These are phyloP conservation scores for Dendrocalamus sinicus DNA, from an alignment of 176 grass and related monocot genomes.

Conservation along the genomic window DNA sequence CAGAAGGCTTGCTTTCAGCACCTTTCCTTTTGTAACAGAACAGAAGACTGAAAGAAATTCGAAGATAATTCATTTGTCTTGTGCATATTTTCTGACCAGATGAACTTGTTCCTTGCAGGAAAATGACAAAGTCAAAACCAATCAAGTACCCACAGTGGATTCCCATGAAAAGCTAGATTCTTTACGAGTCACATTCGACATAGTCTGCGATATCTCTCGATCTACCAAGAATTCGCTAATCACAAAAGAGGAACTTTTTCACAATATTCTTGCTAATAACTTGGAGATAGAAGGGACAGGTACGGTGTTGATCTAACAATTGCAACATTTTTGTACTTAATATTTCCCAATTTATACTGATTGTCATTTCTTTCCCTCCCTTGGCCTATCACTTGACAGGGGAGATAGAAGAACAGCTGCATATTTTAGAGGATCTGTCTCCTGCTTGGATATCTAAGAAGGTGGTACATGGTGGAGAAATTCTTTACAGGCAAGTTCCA, in stretches of 20 bases:
- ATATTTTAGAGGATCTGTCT: slow-evolving; percentile 67
- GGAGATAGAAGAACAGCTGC: slow-evolving; percentile 84
- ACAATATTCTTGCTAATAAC: slow-evolving; percentile 87
- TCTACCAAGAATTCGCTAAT: slow-evolving; percentile 70
- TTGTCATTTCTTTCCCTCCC: background rate
- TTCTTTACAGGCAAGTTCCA: slow-evolving; percentile 77
- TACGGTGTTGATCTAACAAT: slow-evolving; percentile 47
- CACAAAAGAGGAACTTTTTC: slow-evolving; percentile 88
- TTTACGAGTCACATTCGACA: slow-evolving; percentile 72
- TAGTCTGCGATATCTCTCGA: slow-evolving; percentile 66
- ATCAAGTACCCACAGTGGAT: slow-evolving; percentile 11
- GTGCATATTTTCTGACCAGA: slow-evolving; percentile 32
- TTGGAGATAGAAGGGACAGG: slow-evolving; percentile 86
- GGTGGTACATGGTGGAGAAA: slow-evolving; percentile 58
- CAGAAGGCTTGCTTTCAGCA: background rate
- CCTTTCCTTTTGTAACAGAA: background rate
- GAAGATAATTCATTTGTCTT: background rate
- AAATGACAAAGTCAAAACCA: slow-evolving; percentile 33
- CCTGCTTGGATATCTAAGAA: slow-evolving; percentile 85
- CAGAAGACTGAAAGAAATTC: background rate
- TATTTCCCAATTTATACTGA: slow-evolving; percentile 25
- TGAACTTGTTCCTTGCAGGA: slow-evolving; percentile 45
- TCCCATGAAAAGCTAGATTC: slow-evolving; percentile 55
- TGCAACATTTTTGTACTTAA: slow-evolving; percentile 25
- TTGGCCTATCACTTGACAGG: slow-evolving; percentile 49